These are phyloP conservation scores for Waltergamsia citrina DNA, from an alignment of 2,329 filamentous ascomycete genomes.

Conservation along the genomic window DNA sequence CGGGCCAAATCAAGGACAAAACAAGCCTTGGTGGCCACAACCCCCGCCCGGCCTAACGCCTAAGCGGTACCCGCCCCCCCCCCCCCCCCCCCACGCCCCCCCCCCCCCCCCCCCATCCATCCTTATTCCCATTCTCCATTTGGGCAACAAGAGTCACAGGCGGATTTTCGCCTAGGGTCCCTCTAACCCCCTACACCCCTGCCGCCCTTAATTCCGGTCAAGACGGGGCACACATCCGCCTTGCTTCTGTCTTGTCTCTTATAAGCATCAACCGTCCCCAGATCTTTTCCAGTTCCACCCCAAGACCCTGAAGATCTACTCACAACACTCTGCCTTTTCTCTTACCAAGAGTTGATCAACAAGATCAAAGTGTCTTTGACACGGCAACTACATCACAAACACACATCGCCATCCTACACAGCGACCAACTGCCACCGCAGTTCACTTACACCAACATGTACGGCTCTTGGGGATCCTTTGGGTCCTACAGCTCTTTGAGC, in stretches of 20 bases:
- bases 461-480: slow-evolving; percentile 28
- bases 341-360: too few species aligned
- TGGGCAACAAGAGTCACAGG: too few species aligned
- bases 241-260: background rate
- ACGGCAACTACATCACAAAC: slow-evolving; percentile 6
- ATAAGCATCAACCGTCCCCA: slow-evolving; percentile 1
- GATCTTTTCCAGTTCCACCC: slow-evolving; percentile 1
- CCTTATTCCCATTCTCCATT: too few species aligned
- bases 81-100: too few species aligned
- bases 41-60: too few species aligned
- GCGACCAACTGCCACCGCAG: too few species aligned
- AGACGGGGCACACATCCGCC: background rate
- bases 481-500: slow-evolving; percentile 40
- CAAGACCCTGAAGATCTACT: slow-evolving; percentile 2
- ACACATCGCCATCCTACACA: slow-evolving; percentile 1
- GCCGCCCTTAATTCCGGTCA: background rate
- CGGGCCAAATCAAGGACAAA: too few species aligned
- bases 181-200: background rate
- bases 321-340: too few species aligned
- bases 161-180: background rate
- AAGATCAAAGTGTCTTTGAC: background rate
- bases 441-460: slow-evolving; percentile 28
- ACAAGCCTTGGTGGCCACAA: too few species aligned
- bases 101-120: too few species aligned
- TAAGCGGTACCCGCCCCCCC: too few species aligned